Evolutionary conservation across 2,329 filamentous ascomycete genomes (phyloP).

Genomic region (Aspergillus melleus): DNA sequence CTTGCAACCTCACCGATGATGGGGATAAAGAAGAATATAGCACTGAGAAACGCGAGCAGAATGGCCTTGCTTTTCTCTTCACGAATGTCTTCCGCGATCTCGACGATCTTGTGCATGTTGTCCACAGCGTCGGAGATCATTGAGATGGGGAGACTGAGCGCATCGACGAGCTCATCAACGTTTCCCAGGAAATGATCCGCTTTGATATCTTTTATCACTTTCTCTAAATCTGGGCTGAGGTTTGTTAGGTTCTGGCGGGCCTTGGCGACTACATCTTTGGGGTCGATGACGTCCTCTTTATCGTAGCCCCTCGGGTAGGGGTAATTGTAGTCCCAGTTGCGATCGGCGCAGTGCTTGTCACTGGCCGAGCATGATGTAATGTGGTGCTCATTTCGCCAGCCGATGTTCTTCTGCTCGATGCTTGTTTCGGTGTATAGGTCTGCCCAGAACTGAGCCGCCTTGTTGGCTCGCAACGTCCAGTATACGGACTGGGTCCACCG

Average conservation of each 20-base stretch:
- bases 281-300: slow-evolving; percentile 1
- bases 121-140: slow-evolving; percentile 8
- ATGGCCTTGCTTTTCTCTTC: slow-evolving; percentile 27
- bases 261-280: slow-evolving; percentile 1
- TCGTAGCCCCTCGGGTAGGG: background rate
- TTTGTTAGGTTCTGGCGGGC: background rate
- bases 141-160: slow-evolving; percentile 2
- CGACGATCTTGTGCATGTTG: slow-evolving; percentile 21
- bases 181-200: background rate
- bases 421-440: slow-evolving; percentile 3
- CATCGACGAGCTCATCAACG: background rate
- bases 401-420: background rate
- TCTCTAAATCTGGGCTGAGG: no score
- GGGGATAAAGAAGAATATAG: slow-evolving; percentile 26
- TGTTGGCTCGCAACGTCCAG: background rate
- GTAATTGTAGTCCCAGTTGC: slow-evolving; percentile 5
- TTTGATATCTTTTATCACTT: background rate
- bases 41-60: slow-evolving; percentile 28
- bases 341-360: background rate
- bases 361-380: background rate
- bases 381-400: background rate
- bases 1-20: slow-evolving; percentile 1
- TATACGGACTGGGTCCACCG: slow-evolving; percentile 1
- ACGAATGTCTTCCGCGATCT: slow-evolving; percentile 26
- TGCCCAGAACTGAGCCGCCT: background rate